Evolutionary conservation across 2,329 filamentous ascomycete genomes (phyloP).

Genomic region (Hypoxylon sp.): DNA sequence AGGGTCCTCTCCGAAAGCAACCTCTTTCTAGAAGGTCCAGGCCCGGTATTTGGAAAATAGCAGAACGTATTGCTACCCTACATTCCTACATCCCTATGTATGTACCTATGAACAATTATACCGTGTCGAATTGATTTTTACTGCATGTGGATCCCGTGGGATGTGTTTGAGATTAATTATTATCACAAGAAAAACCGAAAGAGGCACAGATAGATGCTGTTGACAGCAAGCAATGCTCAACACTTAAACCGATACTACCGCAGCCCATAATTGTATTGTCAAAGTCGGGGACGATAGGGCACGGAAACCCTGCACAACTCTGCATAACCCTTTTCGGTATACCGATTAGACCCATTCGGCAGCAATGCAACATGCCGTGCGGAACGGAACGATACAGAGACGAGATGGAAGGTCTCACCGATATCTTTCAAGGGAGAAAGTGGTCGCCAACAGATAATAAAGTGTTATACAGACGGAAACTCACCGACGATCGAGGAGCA

Average conservation of each 20-base stretch:
- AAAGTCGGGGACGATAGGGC: neutral
- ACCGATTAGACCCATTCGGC: conserved; percentile 15
- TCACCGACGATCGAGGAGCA: conserved; percentile 12
- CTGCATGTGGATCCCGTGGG: conserved; percentile 5
- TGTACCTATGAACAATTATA: conserved; percentile 2
- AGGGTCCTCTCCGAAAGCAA: neutral
- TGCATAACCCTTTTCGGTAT: conserved; percentile 15
- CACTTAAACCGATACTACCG: neutral
- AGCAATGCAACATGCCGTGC: conserved; percentile 25
- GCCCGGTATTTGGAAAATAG: conserved; percentile 18
- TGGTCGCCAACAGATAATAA: neutral
- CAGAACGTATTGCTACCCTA: conserved; percentile 5
- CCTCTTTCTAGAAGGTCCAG: conserved; percentile 9
- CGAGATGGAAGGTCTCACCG: conserved; percentile 20
- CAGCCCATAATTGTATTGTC: neutral
- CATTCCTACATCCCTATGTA: conserved; percentile 1
- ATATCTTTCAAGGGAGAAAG: neutral
- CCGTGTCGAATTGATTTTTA: neutral
- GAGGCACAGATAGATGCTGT: neutral
- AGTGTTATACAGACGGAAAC: conserved; percentile 14
- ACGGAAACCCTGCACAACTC: neutral
- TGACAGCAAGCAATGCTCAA: neutral
- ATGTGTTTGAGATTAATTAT: conserved; percentile 19
- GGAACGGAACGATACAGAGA: conserved; percentile 20
- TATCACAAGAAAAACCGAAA: neutral